phyloP scores from a whole-genome alignment of 345 rosid species.

The Populus tremula region DNA sequence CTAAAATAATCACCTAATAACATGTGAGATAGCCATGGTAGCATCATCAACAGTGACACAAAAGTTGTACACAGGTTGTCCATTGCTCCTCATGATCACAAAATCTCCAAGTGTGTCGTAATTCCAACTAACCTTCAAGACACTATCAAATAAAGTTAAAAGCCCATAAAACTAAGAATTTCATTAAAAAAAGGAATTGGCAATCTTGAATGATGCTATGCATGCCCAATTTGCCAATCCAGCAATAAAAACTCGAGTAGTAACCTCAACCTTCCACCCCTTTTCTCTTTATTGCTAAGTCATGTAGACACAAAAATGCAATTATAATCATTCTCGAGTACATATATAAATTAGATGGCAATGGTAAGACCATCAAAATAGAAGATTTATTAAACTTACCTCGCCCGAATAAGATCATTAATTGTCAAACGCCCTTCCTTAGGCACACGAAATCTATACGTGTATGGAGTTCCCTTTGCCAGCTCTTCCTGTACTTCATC shows the following conservation, averaged over 20 bases:
- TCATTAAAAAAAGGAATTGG: background rate
- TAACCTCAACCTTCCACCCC: background rate
- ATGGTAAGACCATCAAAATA: background rate
- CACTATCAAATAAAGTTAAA: conserved; percentile 56
- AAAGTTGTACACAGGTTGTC: conserved; percentile 92
- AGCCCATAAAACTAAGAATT: background rate
- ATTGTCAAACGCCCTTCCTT: conserved; percentile 73
- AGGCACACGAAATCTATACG: conserved; percentile 81
- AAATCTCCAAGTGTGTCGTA: conserved; percentile 93
- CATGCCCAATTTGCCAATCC: background rate
- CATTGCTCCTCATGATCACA: conserved; percentile 89
- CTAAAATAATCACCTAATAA: conserved; percentile 59
- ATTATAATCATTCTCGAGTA: background rate
- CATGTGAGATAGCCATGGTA: conserved; percentile 49
- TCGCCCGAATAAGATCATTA: conserved; percentile 81
- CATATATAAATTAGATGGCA: background rate
- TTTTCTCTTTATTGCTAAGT: too few species aligned
- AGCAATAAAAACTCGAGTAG: background rate
- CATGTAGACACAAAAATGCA: background rate
- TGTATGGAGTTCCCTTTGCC: conserved; percentile 72
- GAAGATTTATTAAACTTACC: conserved; percentile 39
- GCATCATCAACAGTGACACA: conserved; percentile 33
- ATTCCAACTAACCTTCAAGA: conserved; percentile 89
- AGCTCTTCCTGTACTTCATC: conserved; percentile 71
- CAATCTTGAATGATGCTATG: background rate